Evolutionary conservation across 768 basidiomycete genomes (phyloP), one percentile per base, ranked within the genome.

Genomic region (Russula virescens): DNA sequence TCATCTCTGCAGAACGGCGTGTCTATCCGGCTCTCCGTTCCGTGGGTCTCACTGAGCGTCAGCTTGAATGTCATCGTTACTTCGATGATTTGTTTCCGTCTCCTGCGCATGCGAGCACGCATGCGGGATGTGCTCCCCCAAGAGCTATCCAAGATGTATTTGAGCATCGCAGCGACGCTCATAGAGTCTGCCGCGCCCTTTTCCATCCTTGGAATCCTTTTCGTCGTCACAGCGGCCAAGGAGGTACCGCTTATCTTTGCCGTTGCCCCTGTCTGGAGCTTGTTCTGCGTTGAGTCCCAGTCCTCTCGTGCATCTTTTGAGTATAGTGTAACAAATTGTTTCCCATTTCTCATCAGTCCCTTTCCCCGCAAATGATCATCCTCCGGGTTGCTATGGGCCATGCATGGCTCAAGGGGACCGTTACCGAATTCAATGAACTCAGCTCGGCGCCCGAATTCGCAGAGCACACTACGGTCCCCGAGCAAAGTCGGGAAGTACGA

Each of bases 241-340:
- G 71, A 70, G 38, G 73, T 71, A 52, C 70, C 70, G 18, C 70
- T 74, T 21, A 71, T 73, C 3, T 43, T 72, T 74, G 10, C 75
- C 79, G 61, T 75, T 31, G 31, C 74, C 38, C 76, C 76, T 56
- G 73, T 79, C 31, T 79, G 77, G 74, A 73, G 75, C 4, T 78
- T 77, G 66, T 70, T 78, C 59, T 74, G 75, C 42, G 78, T 79
- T 62, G 52, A 77, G 74, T 54, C 19, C 40, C 9, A 4, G 38
- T 38, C 10, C 34, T 35, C 10, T 35, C 34, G 10, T 38, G 6
- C 38, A 38, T 14, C 38, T 11, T 18, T 40, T n/a, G 53, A 11
- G 11, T 19, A n/a, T 8, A 21, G 31, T 53, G 31, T n/a, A 34
- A 10, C 6, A n/a, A 10, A 19, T 19, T 19, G n/a, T 19, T 3